Base-by-base conservation (phyloP, 805 yeast genomes). In the Yarrowia keelungensis region DNA sequence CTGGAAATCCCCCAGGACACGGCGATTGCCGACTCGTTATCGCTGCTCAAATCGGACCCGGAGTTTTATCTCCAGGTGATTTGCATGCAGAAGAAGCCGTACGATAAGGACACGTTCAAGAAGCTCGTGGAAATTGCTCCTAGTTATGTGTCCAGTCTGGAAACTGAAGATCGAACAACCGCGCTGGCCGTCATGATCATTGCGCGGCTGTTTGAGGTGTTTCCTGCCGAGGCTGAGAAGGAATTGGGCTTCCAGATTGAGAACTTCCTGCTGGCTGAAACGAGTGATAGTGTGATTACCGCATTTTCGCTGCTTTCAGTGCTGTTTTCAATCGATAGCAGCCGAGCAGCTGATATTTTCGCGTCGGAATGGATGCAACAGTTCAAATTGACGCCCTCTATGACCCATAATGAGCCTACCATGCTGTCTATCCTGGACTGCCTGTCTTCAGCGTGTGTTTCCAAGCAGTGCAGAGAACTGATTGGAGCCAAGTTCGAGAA, bases 381-480 rank as follows among this genome's bases (percentile, higher is more conserved):
- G 39, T 69, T 70, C 65, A 53, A 73, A 51, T 38, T 72, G 56
- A 49, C 70, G 12, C 43, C 62, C 11, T 56, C 65, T 0, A 68
- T 69, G 38, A 68, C 72, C 42, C 35, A 71, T 5, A 67, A 73
- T 14, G 72, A 73, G 45, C 66, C 69, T 1, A 74, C 73, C 0
- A 71, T 75, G 22, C 45, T 71, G 8, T 72, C 72, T 3, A 75
- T 78, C 32, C 70, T 79, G 58, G 75, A 72, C 36, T 71, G 79
- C 69, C 74, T 79, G 5, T 77, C 80, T 7, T 71, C 76, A n/a
- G 78, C 78, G 11, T 76, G 79, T 67, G 75, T 75, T 32, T 71
- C 72, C 64, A 75, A 74, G 67, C 73, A 75, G 22, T 70, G 75
- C 64, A 72, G 82, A 26, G 71, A 71, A 8, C 58, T 71, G 16